Conservation (phyloP, 768 basidiomycete species). For the Cyclocybe cylindracea region DNA sequence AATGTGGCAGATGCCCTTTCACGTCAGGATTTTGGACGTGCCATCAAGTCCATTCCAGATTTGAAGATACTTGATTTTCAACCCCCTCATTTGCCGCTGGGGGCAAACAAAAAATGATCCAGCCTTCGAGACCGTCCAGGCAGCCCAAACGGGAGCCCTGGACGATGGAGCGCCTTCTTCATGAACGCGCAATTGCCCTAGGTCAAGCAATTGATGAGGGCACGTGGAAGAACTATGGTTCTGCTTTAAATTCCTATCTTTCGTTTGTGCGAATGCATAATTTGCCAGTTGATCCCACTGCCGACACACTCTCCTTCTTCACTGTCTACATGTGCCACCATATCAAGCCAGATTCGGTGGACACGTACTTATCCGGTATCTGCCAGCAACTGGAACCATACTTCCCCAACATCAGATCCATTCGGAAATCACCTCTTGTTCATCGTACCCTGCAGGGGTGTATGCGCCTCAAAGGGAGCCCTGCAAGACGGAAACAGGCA, state of each 20-base stretch:
- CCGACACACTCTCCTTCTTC: slow-evolving; percentile 35
- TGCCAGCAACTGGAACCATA: slow-evolving; percentile 29
- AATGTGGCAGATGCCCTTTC: too few species aligned
- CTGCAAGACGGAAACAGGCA: slow-evolving; percentile 24
- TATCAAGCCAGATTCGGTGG: slow-evolving; percentile 35
- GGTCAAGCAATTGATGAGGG: slow-evolving; percentile 20
- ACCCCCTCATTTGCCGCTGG: too few species aligned
- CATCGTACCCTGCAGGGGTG: slow-evolving; percentile 29
- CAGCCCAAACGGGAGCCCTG: slow-evolving; percentile 36
- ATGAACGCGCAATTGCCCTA: slow-evolving; percentile 23
- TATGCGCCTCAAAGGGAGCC: slow-evolving; percentile 13
- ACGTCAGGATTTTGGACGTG: too few species aligned
- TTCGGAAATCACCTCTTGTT: slow-evolving; percentile 22
- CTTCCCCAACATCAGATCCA: slow-evolving; percentile 28
- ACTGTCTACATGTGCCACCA: slow-evolving; percentile 32
- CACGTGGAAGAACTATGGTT: slow-evolving; percentile 22
- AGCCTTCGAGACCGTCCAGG: too few species aligned
- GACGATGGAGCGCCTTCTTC: slow-evolving; percentile 32
- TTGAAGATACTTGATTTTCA: too few species aligned
- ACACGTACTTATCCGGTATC: slow-evolving; percentile 40
- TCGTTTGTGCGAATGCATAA: slow-evolving; percentile 26
- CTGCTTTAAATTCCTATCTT: slow-evolving; percentile 29
- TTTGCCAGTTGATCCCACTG: slow-evolving; percentile 26
- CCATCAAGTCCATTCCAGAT: too few species aligned
- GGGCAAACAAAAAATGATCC: too few species aligned